Evolutionary conservation across 495 filamentous ascomycete species (phyloP).

Genomic region (Aspergillus ellipticus): DNA sequence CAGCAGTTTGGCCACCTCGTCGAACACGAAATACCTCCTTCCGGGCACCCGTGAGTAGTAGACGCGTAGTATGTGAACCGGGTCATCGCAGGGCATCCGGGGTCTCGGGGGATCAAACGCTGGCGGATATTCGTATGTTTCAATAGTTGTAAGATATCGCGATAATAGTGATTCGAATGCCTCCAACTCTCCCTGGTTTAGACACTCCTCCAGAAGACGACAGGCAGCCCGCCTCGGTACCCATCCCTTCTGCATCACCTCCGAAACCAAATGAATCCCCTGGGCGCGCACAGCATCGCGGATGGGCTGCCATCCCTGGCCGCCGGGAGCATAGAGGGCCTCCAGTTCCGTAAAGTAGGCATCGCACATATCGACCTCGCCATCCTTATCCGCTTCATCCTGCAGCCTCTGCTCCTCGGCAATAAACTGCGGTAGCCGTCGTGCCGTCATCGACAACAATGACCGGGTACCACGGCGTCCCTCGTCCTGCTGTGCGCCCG

Average conservation of each 20-base stretch:
- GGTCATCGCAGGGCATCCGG: constrained; percentile 19
- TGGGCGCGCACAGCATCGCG: constrained; percentile 63
- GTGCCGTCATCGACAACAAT: constrained; percentile 61
- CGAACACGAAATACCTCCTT: constrained; percentile 33
- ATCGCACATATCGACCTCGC: constrained; percentile 45
- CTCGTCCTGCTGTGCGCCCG: background rate
- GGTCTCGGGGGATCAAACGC: constrained; percentile 27
- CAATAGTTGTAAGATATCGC: constrained; percentile 25
- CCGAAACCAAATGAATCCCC: constrained; percentile 55
- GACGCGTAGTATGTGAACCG: constrained; percentile 28
- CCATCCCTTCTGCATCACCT: constrained; percentile 50
- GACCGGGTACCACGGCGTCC: constrained; percentile 42
- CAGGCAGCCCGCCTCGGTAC: constrained; percentile 30
- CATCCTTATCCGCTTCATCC: constrained; percentile 45
- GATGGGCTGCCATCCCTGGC: constrained; percentile 62
- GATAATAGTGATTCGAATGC: constrained; percentile 37
- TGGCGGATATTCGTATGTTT: constrained; percentile 27
- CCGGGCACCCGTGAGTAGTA: constrained; percentile 24
- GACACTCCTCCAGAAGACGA: constrained; percentile 34
- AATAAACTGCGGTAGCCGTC: constrained; percentile 62
- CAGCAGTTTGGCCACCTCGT: constrained; percentile 39
- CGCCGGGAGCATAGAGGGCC: constrained; percentile 46
- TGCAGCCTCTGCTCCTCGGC: constrained; percentile 54
- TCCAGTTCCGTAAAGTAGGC: constrained; percentile 67
- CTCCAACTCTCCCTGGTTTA: constrained; percentile 30